Base-by-base conservation (phyloP, 768 basidiomycete species). In the Rickenella mellea region DNA sequence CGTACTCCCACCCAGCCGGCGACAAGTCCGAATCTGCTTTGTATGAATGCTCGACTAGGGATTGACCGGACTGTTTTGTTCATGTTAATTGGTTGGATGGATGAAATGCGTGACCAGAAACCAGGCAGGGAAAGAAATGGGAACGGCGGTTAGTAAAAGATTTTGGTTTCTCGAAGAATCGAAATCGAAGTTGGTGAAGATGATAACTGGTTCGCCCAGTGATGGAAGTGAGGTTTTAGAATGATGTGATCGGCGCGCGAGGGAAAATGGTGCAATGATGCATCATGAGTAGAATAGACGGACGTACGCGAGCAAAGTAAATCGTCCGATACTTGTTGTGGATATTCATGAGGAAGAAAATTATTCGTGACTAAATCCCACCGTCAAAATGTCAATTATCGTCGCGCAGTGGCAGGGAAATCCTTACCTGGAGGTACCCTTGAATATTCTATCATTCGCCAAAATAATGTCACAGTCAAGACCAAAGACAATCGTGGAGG, bases 301-400 rank as follows among this genome's bases (percentile, higher is more conserved):
- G 6, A 60, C 86, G 47, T 56, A 96, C 93, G 29, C 94, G 69
- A 4, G 94, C 94, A 63, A 99, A 97, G 61, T 93, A 98, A 48
- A 99, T 99, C 36, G 83, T 91, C 17, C 94, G 73, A 57, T 81
- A 86, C 48, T 75, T 73, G 55, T 92, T 97, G 64, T 99, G 94
- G 37, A 99, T 97, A 59, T 99, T 99, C 96, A 98, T 98, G 33
- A 99, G 70, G 71, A 96, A 98, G 71, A 98, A 99, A 20, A 98
- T 88, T 45, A 97, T 92, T 46, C 94, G 70, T 2, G 90, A 90
- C 81, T 98, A 62, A 12, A 52, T 39, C 31, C 28, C 1, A 41
- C 12, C 24, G 25, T 40, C 39, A 30, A 37, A 40, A 51, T 6
- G 51, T 44, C 5, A 37, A 17, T 8, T 45, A 33, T 17, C 39